Percentiles rank a stretch among this genome's conserved stretches.
Evolutionary conservation across 2,329 filamentous ascomycete genomes (phyloP).

Genomic region (Dactylella cylindrospora): DNA sequence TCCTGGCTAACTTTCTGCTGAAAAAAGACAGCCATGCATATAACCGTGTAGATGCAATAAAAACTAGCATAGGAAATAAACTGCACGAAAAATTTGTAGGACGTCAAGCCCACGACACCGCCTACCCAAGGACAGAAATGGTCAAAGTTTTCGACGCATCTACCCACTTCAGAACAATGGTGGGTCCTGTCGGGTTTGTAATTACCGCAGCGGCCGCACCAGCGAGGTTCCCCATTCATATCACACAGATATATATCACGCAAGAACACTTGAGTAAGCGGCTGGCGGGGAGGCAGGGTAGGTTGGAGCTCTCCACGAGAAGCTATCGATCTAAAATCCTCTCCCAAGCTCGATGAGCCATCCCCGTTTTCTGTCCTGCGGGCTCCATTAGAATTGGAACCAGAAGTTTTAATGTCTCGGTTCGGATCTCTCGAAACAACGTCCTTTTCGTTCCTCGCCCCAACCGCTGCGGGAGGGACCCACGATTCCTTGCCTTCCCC

Average conservation of each 20-base stretch:
- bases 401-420: not conserved
- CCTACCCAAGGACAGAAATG: conserved; percentile 95
- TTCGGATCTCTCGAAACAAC: conserved; percentile 3
- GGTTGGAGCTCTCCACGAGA: conserved; percentile 19
- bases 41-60: conserved; percentile 31
- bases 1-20: conserved; percentile 16
- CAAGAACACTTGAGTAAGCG: conserved; percentile 72
- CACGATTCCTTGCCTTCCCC: conserved; percentile 40
- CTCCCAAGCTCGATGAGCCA: conserved; percentile 1
- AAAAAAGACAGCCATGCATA: conserved; percentile 32
- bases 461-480: conserved; percentile 12
- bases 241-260: conserved; percentile 84
- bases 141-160: conserved; percentile 87
- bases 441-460: conserved; percentile 16
- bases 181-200: conserved; percentile 87
- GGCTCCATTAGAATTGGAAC: not conserved
- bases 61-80: conserved; percentile 30
- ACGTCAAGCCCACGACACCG: conserved; percentile 80
- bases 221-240: conserved; percentile 74
- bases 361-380: not conserved
- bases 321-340: conserved; percentile 17
- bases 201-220: conserved; percentile 78
- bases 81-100: conserved; percentile 43
- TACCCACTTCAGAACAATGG: conserved; percentile 77
- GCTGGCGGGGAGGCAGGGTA: conserved; percentile 57